Evolutionary conservation across 2,329 filamentous ascomycete genomes (phyloP).

Genomic region (Pseudogymnoascus sp.): DNA sequence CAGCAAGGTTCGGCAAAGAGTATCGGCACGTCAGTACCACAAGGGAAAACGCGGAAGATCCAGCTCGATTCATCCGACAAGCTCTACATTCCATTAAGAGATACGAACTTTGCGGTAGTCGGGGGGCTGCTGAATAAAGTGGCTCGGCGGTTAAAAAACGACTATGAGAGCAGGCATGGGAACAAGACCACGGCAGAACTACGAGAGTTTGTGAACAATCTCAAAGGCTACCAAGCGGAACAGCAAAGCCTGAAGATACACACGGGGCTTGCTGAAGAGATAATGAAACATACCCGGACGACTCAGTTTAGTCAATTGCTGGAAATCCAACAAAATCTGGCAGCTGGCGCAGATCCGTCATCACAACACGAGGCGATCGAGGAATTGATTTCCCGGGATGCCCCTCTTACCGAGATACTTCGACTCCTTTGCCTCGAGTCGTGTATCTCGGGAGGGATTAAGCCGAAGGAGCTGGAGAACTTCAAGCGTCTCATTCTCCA

Average conservation of each 20-base stretch:
- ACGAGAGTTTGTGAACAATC: conserved; percentile 87
- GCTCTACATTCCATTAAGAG: conserved; percentile 77
- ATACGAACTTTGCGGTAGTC: conserved; percentile 92
- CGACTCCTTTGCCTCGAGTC: conserved; percentile 86
- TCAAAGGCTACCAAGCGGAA: conserved; percentile 87
- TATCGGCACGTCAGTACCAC: conserved; percentile 47
- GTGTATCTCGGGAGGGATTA: conserved; percentile 79
- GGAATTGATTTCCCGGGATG: conserved; percentile 84
- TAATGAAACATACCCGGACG: conserved; percentile 84
- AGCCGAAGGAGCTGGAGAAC: conserved; percentile 76
- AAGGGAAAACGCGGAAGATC: conserved; percentile 75
- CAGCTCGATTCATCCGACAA: conserved; percentile 83
- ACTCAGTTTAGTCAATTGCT: conserved; percentile 82
- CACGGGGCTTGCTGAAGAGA: conserved; percentile 85
- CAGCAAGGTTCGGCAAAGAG: conserved; percentile 46
- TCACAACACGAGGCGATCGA: conserved; percentile 86
- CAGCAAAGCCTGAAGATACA: conserved; percentile 89
- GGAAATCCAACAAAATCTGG: conserved; percentile 92
- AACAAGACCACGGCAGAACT: conserved; percentile 86
- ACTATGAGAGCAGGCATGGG: conserved; percentile 80
- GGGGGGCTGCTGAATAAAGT: conserved; percentile 84
- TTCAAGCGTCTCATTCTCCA: conserved; percentile 85
- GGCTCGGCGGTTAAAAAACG: conserved; percentile 73
- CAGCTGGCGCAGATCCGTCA: conserved; percentile 78
- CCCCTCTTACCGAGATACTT: conserved; percentile 71